Base-by-base conservation (phyloP, 192 early-diverging fungal species). In the Backusella mclennaniae region DNA sequence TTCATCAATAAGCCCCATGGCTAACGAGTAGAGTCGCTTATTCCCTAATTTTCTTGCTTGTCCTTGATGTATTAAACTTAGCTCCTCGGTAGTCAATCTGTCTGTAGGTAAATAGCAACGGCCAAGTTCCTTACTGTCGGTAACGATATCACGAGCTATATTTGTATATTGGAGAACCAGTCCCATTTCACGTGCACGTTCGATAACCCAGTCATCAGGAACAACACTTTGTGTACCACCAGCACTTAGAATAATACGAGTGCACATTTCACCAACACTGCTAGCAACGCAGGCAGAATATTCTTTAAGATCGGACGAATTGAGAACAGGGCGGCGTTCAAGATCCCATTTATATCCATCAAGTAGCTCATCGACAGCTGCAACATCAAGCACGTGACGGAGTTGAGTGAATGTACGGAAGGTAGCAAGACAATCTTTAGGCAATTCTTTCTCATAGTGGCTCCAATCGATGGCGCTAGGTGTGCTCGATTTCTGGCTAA, bases 141-240 rank as follows among this genome's bases (percentile, higher is more conserved):
- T 86, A 7, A 89, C 75, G 53, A 85, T 85, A 79, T 89, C 88
- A 19, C 88, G 75, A 2, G 85, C 80, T 71, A 87, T 87, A 73
- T 89, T 89, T 23, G 84, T 82, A 21, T 85, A 53, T 68, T 89
- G 88, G 11, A 84, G 66, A 33, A 77, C 78, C 39, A 79, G 69
- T 0, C 82, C 82, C 82, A 84, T 84, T 59, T 80, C 79, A 19
- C 82, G 49, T 46, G 82, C 82, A 56, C 79, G 38, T 0, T 74
- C 39, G 1, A 75, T 67, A 23, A 73, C 73, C 79, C 82, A 84
- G 1, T 74, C 33, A 15, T 21, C 36, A 26, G 23, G 67, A 42
- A 26, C 14, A 11, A n/a, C 35, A 46, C 26, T 29, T 26, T 68
- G 52, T 35, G 46, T 44, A 14, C 66, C 67, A 31, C 42, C 72